phyloP scores from a whole-genome alignment of 495 filamentous ascomycete genomes.

The Penicillium odoratum region DNA sequence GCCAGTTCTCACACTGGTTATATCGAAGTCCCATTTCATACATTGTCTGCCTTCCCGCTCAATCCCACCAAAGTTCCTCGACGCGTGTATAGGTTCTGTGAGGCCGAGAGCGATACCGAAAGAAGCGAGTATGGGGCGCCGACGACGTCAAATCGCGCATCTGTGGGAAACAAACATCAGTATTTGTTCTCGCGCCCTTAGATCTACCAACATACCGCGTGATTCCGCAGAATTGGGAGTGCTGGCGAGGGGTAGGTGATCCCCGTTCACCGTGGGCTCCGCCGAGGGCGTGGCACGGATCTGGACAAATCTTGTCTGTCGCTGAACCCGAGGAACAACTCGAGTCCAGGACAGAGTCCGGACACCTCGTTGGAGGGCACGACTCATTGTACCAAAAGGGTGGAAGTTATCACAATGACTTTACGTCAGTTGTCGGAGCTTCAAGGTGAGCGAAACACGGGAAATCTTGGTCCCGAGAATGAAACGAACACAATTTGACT shows the following conservation, averaged over 20 bases:
- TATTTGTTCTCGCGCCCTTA: neutral
- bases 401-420: conserved; percentile 10
- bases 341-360: conserved; percentile 41
- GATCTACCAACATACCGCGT: conserved; percentile 31
- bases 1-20: neutral
- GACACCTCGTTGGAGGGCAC: conserved; percentile 40
- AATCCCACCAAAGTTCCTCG: conserved; percentile 88
- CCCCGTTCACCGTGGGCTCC: conserved; percentile 38
- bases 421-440: conserved; percentile 35
- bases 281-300: conserved; percentile 45
- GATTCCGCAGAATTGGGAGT: conserved; percentile 43
- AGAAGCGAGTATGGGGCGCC: conserved; percentile 88
- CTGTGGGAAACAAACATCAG: conserved; percentile 40
- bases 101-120: conserved; percentile 87
- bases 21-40: conserved; percentile 35
- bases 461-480: conserved; percentile 31
- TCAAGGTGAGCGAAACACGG: conserved; percentile 19
- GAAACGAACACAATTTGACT: neutral
- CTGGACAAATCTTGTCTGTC: conserved; percentile 43
- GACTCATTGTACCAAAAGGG: conserved; percentile 33
- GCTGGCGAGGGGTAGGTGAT: conserved; percentile 40
- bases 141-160: conserved; percentile 91
- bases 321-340: conserved; percentile 32
- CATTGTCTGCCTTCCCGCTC: conserved; percentile 88
- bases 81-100: conserved; percentile 87